Conservation (phyloP, 192 early-diverging fungal genomes). For the Allomyces arbusculus region DNA sequence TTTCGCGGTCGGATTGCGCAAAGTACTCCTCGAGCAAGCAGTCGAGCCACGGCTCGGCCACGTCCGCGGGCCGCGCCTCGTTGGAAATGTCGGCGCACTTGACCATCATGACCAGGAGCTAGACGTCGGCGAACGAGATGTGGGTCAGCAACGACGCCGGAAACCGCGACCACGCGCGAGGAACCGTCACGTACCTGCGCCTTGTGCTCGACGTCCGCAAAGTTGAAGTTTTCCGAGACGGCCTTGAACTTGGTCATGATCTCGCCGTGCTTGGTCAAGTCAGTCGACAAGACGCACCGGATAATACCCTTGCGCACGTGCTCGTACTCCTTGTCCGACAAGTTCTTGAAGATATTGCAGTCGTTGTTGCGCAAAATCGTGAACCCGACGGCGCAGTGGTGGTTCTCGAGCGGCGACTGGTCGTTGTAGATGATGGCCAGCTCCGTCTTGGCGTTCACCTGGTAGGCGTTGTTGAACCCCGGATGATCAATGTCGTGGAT, state of each 20-base stretch:
- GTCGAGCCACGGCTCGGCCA: slow-evolving; percentile 27
- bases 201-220: slow-evolving; percentile 17
- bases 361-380: neutral
- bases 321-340: neutral
- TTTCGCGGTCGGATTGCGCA: slow-evolving; percentile 24
- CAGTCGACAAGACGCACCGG: neutral
- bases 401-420: neutral
- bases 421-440: neutral
- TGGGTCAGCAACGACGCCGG: neutral
- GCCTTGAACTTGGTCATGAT: slow-evolving; percentile 6
- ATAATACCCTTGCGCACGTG: neutral
- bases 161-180: no score
- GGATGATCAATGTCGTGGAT: neutral
- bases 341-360: neutral
- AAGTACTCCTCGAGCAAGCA: slow-evolving; percentile 29
- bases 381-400: neutral
- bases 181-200: slow-evolving; percentile 10
- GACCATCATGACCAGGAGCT: slow-evolving; percentile 28
- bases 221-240: slow-evolving; percentile 13
- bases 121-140: neutral
- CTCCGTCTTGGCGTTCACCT: neutral
- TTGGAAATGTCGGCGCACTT: slow-evolving; percentile 37
- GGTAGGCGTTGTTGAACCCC: neutral
- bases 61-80: slow-evolving; percentile 27
- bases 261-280: neutral